Evolutionary conservation across 768 basidiomycete species (phyloP).

Genomic region (Termitomyces sp.): DNA sequence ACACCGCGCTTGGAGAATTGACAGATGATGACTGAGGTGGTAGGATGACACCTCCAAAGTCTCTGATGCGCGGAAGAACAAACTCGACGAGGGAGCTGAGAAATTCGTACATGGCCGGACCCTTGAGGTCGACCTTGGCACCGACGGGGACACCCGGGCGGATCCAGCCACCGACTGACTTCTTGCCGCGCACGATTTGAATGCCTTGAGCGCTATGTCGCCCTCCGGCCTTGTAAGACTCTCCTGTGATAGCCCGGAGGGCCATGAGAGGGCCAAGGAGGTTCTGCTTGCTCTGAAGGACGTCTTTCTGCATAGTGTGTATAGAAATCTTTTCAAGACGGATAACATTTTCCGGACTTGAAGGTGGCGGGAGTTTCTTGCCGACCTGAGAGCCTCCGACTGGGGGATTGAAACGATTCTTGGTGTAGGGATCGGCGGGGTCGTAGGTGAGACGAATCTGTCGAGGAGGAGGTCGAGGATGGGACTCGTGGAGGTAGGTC

Average conservation of each 20-base stretch:
- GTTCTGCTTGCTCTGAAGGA: conserved; percentile 59
- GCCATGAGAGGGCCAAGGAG: conserved; percentile 86
- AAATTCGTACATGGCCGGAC: conserved; percentile 94
- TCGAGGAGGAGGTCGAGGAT: conserved; percentile 45
- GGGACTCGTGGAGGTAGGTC: conserved; percentile 75
- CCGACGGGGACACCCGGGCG: conserved; percentile 78
- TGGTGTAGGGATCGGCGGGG: conserved; percentile 76
- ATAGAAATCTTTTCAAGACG: conserved; percentile 79
- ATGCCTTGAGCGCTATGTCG: conserved; percentile 68
- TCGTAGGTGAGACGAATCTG: conserved; percentile 66
- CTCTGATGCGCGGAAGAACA: conserved; percentile 89
- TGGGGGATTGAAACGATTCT: conserved; percentile 69
- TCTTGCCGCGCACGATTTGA: conserved; percentile 67
- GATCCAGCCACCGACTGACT: conserved; percentile 76
- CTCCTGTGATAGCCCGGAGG: conserved; percentile 81
- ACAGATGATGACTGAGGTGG: conserved; percentile 68
- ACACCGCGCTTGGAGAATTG: conserved; percentile 69
- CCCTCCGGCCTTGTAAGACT: conserved; percentile 70
- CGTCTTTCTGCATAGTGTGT: conserved; percentile 83
- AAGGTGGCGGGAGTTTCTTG: conserved; percentile 59
- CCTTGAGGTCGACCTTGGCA: conserved; percentile 86
- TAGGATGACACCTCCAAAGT: conserved; percentile 79
- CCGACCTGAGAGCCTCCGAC: conserved; percentile 67
- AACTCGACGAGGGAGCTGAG: conserved; percentile 85
- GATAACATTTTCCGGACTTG: conserved; percentile 64